Conservation (phyloP, 352 stramenopile genomes). For the Globisporangium canariense region DNA sequence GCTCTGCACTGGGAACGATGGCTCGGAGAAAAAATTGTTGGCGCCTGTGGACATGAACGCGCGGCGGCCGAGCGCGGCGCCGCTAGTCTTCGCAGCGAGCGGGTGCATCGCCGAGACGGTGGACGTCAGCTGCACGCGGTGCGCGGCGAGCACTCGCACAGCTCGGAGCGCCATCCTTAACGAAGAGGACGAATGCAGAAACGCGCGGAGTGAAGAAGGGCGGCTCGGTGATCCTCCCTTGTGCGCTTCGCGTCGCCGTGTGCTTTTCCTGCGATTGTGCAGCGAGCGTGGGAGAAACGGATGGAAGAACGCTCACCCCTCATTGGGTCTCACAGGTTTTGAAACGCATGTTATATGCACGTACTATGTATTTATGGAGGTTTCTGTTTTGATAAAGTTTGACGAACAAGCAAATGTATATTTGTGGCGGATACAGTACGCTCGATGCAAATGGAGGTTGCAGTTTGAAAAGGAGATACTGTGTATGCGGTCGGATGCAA, state of each 20-base stretch:
- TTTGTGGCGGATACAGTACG: neutral
- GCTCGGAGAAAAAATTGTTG: constrained; percentile 69
- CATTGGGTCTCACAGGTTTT: neutral
- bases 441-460: too few relatives aligned
- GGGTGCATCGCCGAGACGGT: constrained; percentile 1
- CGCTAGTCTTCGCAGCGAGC: constrained; percentile 11
- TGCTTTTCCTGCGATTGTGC: constrained; percentile 10
- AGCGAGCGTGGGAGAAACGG: constrained; percentile 14
- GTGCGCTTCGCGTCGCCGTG: neutral
- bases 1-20: constrained; percentile 51
- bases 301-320: constrained; percentile 23
- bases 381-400: neutral
- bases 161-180: constrained; percentile 20
- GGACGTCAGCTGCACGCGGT: constrained; percentile 10
- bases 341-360: neutral
- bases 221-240: neutral
- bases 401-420: neutral
- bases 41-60: constrained; percentile 69
- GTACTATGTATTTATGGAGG: neutral
- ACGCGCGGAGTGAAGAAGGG: neutral
- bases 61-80: constrained; percentile 21
- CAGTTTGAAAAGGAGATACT: neutral
- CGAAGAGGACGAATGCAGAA: neutral
- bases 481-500: neutral
- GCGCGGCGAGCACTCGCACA: constrained; percentile 17